A percentile compares a stretch with the other conserved stretches of the same genome.
Conservation (phyloP, 371 early-diverging fungal species). For the Dinochytrium kinnereticum region DNA sequence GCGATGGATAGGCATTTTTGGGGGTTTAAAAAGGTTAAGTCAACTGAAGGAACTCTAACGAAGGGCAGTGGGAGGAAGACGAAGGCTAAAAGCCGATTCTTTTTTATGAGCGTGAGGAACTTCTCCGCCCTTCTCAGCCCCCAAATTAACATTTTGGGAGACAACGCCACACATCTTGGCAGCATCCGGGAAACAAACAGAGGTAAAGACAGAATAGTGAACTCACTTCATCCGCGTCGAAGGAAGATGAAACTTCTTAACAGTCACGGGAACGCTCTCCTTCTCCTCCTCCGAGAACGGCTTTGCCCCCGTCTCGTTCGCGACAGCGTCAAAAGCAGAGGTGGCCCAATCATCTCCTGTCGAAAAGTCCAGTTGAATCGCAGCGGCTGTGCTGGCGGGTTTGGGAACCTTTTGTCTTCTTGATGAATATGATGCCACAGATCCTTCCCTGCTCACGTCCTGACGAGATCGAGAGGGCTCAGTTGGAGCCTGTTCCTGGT, state of each 20-base stretch:
- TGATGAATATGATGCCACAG: background rate
- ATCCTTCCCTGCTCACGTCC: background rate
- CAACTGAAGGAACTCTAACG: too few species aligned
- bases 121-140: too few species aligned
- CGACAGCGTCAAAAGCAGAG: background rate
- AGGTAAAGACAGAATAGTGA: background rate
- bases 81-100: too few species aligned
- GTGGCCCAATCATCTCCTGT: background rate
- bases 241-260: conserved; percentile 3
- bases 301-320: background rate
- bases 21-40: too few species aligned
- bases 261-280: background rate
- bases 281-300: background rate
- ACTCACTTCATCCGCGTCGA: background rate
- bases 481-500: background rate
- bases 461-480: background rate
- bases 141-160: too few species aligned
- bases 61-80: too few species aligned
- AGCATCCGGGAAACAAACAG: too few species aligned
- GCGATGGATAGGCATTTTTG: too few species aligned
- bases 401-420: too few species aligned
- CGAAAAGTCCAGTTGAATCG: background rate
- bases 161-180: too few species aligned
- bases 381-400: background rate
- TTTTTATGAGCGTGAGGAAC: too few species aligned